Evolutionary conservation across 306 rosid species (phyloP), one percentile per base, ranked within the genome.

Genomic region (Vigna angularis): DNA sequence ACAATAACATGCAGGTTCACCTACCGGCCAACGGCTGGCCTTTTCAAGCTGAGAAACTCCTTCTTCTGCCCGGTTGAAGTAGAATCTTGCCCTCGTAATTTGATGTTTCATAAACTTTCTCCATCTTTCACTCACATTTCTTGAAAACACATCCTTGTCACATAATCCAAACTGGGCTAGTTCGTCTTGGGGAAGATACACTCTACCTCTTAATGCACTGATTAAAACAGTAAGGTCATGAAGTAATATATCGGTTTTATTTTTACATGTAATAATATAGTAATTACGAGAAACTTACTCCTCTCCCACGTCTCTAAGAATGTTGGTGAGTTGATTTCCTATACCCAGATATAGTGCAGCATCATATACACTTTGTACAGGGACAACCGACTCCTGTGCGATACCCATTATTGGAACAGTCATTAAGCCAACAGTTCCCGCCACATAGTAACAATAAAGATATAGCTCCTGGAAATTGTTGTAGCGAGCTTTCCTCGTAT

Each of bases 121-220:
- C 97, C 97, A 94, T 79, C 70, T 81, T 42, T 85, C 84, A 34
- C 61, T 89, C 17, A 91, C 89, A 14, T 87, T 86, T 77, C 89
- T 74, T 30, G 94, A 85, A 81, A 92, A 83, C 34, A 94, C 75
- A 70, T 92, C 96, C 3, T 78, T 56, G 28, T 92, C 91, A 12
- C 88, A 70, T 68, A 92, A 80, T 1, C 93, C 98, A 58, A 90
- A 94, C 22, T 90, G 92, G 5, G 85, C 91, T 18, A 94, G 94
- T 91, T 94, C 98, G 49, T 94, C 97, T 87, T 94, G 93, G 36
- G 98, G 98, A 78, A 92, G 93, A 81, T 94, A 92, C 18, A 92
- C 89, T 84, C 96, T 88, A 30, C 97, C 98, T 88, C 98, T 90
- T 30, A 79, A 82, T 49, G 96, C 93, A 87, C 98, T 92, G 73